Conservation (phyloP, 805 yeast species). For the Ogataea methanolica region DNA sequence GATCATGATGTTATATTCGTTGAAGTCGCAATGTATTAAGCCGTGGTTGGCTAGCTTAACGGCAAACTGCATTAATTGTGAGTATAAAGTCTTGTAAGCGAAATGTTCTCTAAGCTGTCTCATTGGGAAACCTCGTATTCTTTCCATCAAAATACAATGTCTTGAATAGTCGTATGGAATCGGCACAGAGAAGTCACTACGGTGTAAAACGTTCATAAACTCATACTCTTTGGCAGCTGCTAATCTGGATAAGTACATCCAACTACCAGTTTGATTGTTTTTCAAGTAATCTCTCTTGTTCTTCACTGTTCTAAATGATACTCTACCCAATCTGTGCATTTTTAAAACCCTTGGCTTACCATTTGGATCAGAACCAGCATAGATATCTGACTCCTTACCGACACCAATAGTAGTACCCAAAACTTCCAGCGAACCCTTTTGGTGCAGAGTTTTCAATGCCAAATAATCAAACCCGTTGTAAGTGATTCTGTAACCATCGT, state of each 20-base stretch:
- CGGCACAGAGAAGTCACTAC: constrained; percentile 82
- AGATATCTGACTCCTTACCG: constrained; percentile 96
- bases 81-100: constrained; percentile 67
- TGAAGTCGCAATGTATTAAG: constrained; percentile 93
- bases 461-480: constrained; percentile 89
- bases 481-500: constrained; percentile 90
- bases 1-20: constrained; percentile 92
- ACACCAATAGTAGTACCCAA: constrained; percentile 90
- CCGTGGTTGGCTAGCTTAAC: constrained; percentile 84
- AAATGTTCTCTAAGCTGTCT: constrained; percentile 69
- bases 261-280: constrained; percentile 67
- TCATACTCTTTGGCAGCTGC: constrained; percentile 93
- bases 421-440: constrained; percentile 66
- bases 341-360: constrained; percentile 72
- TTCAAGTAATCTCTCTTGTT: constrained; percentile 88
- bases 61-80: constrained; percentile 81
- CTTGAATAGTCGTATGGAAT: constrained; percentile 84
- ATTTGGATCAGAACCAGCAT: constrained; percentile 64
- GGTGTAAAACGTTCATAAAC: constrained; percentile 72
- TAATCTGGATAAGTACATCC: constrained; percentile 88
- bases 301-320: constrained; percentile 88
- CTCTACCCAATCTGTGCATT: constrained; percentile 90
- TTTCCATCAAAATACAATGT: constrained; percentile 90
- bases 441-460: constrained; percentile 80
- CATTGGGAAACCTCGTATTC: constrained; percentile 88